phyloP scores from a whole-genome alignment of 257 asterid genomes.

The Nicotiana attenuata region DNA sequence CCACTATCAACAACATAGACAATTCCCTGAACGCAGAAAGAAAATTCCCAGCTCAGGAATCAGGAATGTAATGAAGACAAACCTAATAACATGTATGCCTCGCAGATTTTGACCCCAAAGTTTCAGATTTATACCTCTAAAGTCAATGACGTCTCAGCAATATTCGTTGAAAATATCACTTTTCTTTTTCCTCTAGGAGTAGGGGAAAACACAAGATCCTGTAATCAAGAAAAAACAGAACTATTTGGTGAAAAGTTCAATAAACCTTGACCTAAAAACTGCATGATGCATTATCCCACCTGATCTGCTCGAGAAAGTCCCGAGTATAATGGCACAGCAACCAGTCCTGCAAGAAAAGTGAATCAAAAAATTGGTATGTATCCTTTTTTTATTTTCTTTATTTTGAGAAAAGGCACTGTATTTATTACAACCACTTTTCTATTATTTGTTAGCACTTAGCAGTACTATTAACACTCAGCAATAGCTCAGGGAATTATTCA shows the following conservation, averaged over 20 bases:
- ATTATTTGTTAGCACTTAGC: neutral
- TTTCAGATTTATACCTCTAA: conserved; percentile 54
- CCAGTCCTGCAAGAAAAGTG: conserved; percentile 50
- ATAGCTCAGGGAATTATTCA: neutral
- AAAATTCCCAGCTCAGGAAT: neutral
- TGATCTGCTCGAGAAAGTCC: conserved; percentile 94
- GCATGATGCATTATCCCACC: conserved; percentile 33
- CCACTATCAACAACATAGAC: conserved; percentile 94
- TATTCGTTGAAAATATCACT: conserved; percentile 87
- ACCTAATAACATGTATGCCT: neutral
- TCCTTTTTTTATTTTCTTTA: neutral
- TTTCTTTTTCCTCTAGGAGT: conserved; percentile 96
- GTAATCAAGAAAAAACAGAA: conserved; percentile 11
- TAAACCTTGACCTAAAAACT: neutral
- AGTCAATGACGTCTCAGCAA: conserved; percentile 97
- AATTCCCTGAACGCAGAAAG: conserved; percentile 57
- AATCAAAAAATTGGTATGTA: conserved; percentile 5
- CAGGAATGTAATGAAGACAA: neutral
- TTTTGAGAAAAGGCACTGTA: neutral
- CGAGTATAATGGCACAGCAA: conserved; percentile 80
- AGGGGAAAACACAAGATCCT: conserved; percentile 93
- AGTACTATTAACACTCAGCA: neutral
- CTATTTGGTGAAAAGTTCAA: neutral
- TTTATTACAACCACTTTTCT: neutral
- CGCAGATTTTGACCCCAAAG: neutral